phyloP scores from a whole-genome alignment of 257 asterid genomes.

The Coffea eugenioides region DNA sequence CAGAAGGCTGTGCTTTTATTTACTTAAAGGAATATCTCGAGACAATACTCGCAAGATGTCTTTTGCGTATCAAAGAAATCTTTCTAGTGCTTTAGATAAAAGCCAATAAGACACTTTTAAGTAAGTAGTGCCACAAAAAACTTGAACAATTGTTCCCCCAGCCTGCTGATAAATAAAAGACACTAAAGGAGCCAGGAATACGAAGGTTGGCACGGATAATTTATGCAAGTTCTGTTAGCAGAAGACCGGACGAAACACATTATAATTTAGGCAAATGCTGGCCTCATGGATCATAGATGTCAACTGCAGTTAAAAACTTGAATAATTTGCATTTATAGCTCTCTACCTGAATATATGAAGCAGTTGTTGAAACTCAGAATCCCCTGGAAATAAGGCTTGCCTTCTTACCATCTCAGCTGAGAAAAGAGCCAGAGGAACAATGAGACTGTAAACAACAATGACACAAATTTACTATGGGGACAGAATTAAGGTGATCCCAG shows the following conservation, averaged over 20 bases:
- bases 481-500: neutral
- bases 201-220: neutral
- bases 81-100: neutral
- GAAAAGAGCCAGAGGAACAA: neutral
- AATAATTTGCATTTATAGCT: neutral
- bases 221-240: neutral
- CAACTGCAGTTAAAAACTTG: neutral
- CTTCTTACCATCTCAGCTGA: constrained; percentile 93
- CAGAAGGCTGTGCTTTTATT: neutral
- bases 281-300: neutral
- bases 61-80: neutral
- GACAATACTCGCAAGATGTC: neutral
- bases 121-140: neutral
- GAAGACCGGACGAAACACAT: neutral
- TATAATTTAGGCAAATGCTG: neutral
- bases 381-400: constrained; percentile 92
- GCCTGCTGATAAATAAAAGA: neutral
- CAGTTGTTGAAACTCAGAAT: constrained; percentile 90
- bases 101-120: neutral
- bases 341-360: constrained; percentile 78
- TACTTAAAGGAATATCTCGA: neutral
- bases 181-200: neutral
- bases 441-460: neutral
- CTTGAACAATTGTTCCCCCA: neutral
- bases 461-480: neutral